Base-by-base conservation (phyloP, 1,139 yeast genomes). In the Debaryomyces coudertii region DNA sequence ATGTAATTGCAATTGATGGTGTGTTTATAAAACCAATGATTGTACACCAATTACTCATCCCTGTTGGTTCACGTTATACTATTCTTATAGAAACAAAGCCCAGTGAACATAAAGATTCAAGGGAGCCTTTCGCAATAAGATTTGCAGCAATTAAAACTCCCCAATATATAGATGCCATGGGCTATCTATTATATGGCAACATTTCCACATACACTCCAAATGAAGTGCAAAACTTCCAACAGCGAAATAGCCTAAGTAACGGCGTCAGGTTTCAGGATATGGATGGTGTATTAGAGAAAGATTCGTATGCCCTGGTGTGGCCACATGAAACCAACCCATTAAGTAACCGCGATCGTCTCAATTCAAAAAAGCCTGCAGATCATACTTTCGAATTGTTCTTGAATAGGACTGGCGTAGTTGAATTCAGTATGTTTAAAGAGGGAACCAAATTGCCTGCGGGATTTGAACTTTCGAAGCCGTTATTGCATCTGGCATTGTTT, bases 1-100 rank as follows among this genome's bases (percentile, higher is more conserved):
- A 57, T 33, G 58, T 68, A 2, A 53, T 69, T 16, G 70, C 70
- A 5, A 58, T 68, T 9, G 74, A 55, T 45, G 74, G 74, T 2
- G 50, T 56, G 3, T 69, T 60, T 44, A 57, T 65, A 11, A 37
- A 55, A 14, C 73, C 75, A 6, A 43, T 42, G 12, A 41, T 42
- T 7, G 63, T 52, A 6, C 57, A 65, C 35, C 67, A 61, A 36
- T 39, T 62, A 6, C 57, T 55, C 22, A 53, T 64, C 38, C 71
- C 69, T 2, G 68, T 62, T 44, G 75, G 68, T 6, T 54, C 68
- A 7, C 45, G 71, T 33, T 49, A 61, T 25, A 57, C 69, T 2
- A 52, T 64, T 7, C 42, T 66, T 5, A 58, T 69, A n/a, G 56
- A 63, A 45, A 65, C 71, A 2, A 53, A 54, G 8, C 40, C 43